Conservation (phyloP, 768 basidiomycete species). For the Tricholoma sp. region DNA sequence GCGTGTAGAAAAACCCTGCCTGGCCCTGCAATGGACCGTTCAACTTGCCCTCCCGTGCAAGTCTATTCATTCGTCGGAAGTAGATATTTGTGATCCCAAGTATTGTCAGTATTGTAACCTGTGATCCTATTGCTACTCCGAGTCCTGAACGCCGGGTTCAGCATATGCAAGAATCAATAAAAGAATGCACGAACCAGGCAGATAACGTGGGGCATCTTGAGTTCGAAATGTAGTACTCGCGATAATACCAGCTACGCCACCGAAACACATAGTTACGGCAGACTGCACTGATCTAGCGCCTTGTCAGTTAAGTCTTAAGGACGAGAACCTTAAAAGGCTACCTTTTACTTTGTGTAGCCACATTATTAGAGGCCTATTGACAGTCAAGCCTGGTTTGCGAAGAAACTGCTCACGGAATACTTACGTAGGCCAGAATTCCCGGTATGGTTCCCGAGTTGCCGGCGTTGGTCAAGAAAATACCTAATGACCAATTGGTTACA, state of each 20-base stretch:
- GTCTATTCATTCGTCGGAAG: constrained; percentile 32
- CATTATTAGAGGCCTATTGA: constrained; percentile 37
- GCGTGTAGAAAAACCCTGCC: constrained; percentile 33
- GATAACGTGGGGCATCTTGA: constrained; percentile 37
- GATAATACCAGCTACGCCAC: constrained; percentile 38
- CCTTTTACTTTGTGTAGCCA: constrained; percentile 44
- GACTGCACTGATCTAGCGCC: constrained; percentile 26
- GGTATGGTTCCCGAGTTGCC: constrained; percentile 40
- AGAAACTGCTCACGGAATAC: constrained; percentile 2
- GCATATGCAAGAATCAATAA: not conserved
- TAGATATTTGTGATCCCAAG: constrained; percentile 29
- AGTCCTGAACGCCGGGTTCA: constrained; percentile 23
- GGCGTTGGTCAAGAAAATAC: constrained; percentile 38
- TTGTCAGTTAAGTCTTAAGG: constrained; percentile 1
- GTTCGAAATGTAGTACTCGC: constrained; percentile 38
- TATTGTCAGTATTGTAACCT: constrained; percentile 31
- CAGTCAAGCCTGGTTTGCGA: not conserved
- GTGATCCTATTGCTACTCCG: constrained; percentile 34
- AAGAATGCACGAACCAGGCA: constrained; percentile 28
- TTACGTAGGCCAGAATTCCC: constrained; percentile 39
- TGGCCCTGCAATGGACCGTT: constrained; percentile 29
- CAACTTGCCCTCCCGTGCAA: constrained; percentile 28
- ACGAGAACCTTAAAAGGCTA: constrained; percentile 7
- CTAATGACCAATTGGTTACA: constrained; percentile 16
- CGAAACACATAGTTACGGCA: constrained; percentile 36